phyloP scores from a whole-genome alignment of 2,329 filamentous ascomycete genomes.

The Fusarium coffeatum region DNA sequence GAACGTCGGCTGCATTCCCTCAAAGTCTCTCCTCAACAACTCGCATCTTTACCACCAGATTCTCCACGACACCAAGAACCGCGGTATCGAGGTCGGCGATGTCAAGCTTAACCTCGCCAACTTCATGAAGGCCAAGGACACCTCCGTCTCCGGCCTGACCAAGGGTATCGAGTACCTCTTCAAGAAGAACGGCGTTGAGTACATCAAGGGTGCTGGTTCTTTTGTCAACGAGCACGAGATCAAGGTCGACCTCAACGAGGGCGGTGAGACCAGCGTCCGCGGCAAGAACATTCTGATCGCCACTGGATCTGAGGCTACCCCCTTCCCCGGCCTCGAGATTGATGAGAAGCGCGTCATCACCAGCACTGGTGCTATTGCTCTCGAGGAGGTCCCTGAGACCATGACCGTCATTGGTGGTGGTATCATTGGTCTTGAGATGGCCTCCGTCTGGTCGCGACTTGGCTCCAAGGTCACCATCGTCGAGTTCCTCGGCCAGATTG shows the following conservation, averaged over 20 bases:
- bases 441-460: slow-evolving; percentile 94
- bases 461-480: slow-evolving; percentile 96
- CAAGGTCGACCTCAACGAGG: slow-evolving; percentile 89
- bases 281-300: slow-evolving; percentile 99
- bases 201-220: slow-evolving; percentile 91
- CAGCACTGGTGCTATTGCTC: slow-evolving; percentile 91
- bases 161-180: slow-evolving; percentile 98
- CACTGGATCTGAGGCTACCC: slow-evolving; percentile 93
- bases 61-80: slow-evolving; percentile 94
- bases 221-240: slow-evolving; percentile 92
- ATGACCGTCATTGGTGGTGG: slow-evolving; percentile 98
- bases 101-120: slow-evolving; percentile 94
- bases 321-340: slow-evolving; percentile 94
- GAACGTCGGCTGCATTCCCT: slow-evolving; percentile 99
- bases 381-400: slow-evolving; percentile 92
- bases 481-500: slow-evolving; percentile 95
- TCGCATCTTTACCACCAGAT: slow-evolving; percentile 98
- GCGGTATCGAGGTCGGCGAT: slow-evolving; percentile 96
- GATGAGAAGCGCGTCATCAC: slow-evolving; percentile 98
- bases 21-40: slow-evolving; percentile 99
- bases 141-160: slow-evolving; percentile 86
- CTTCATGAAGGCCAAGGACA: slow-evolving; percentile 99
- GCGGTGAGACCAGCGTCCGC: slow-evolving; percentile 85
- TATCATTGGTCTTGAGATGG: slow-evolving; percentile 99
- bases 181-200: slow-evolving; percentile 99